Evolutionary conservation across 306 rosid species (phyloP).

Genomic region (Pyrus bretschneideri): DNA sequence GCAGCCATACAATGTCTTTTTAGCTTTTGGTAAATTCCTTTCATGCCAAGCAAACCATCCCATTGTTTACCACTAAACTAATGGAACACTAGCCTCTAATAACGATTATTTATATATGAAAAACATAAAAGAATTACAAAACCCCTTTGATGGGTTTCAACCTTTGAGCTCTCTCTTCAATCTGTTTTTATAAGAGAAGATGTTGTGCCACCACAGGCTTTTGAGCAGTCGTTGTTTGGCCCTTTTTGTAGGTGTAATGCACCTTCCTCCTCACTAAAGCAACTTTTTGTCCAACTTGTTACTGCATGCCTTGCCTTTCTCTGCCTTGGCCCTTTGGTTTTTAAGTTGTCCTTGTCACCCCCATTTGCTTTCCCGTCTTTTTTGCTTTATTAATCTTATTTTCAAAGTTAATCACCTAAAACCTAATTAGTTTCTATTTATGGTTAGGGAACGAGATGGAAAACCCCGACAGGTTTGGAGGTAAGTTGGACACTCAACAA

Average conservation of each 20-base stretch:
- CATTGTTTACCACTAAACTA: background rate
- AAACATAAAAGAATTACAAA: background rate
- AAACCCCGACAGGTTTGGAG: background rate
- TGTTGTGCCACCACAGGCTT: constrained; percentile 21
- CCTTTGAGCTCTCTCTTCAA: background rate
- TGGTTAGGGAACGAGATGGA: background rate
- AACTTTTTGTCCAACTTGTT: constrained; percentile 28
- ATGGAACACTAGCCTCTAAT: background rate
- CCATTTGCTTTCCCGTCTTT: background rate
- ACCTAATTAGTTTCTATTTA: background rate
- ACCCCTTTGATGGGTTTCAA: background rate
- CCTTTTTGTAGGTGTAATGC: constrained; percentile 33
- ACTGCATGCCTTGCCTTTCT: background rate
- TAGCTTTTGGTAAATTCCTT: background rate
- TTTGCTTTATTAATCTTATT: background rate
- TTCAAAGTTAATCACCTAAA: background rate
- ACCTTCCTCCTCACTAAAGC: constrained; percentile 21
- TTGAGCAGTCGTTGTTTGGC: background rate
- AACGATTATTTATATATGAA: background rate
- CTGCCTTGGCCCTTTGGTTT: background rate
- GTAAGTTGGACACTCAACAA: background rate
- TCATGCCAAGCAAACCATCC: background rate
- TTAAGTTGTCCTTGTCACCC: constrained; percentile 15
- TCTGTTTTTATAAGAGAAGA: background rate
- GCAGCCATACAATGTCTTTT: background rate